Evolutionary conservation across 371 early-diverging fungal genomes (phyloP).

Genomic region (Mortierella polycephala): DNA sequence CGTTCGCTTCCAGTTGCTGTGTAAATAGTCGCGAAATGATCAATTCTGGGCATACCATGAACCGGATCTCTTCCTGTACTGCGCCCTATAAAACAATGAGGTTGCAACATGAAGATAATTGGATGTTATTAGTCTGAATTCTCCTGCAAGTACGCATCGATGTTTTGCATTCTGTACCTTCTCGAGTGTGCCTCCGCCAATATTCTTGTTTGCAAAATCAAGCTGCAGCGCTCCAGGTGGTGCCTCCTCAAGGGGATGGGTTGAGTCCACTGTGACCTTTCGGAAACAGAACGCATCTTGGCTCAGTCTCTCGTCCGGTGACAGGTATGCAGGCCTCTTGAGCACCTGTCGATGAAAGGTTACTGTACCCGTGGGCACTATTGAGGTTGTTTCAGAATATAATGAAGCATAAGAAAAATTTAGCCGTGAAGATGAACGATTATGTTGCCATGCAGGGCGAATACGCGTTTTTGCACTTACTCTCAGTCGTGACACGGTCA

Average conservation of each 20-base stretch:
- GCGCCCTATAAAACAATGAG: constrained; percentile 55
- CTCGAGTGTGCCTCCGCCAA: constrained; percentile 62
- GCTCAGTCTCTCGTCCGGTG: constrained; percentile 15
- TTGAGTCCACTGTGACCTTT: constrained; percentile 58
- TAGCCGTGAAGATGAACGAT: neutral
- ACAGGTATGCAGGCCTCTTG: constrained; percentile 53
- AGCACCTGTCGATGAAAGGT: constrained; percentile 60
- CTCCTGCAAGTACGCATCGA: no score
- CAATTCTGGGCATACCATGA: constrained; percentile 66
- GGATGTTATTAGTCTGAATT: no score
- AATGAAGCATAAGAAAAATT: neutral
- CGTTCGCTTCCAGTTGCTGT: constrained; percentile 59
- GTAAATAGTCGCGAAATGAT: constrained; percentile 62
- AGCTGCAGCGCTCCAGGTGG: constrained; percentile 52
- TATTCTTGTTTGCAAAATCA: constrained; percentile 67
- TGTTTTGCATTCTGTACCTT: constrained; percentile 11
- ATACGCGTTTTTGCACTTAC: constrained; percentile 23
- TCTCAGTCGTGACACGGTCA: constrained; percentile 45
- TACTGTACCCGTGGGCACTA: constrained; percentile 57
- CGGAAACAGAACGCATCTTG: constrained; percentile 18
- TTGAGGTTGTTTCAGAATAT: neutral
- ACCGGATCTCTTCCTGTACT: constrained; percentile 71
- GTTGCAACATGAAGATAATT: no score
- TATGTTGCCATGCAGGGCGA: no score
- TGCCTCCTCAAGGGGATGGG: constrained; percentile 36